phyloP scores from a whole-genome alignment of 306 rosid species.

The Vigna radiata region DNA sequence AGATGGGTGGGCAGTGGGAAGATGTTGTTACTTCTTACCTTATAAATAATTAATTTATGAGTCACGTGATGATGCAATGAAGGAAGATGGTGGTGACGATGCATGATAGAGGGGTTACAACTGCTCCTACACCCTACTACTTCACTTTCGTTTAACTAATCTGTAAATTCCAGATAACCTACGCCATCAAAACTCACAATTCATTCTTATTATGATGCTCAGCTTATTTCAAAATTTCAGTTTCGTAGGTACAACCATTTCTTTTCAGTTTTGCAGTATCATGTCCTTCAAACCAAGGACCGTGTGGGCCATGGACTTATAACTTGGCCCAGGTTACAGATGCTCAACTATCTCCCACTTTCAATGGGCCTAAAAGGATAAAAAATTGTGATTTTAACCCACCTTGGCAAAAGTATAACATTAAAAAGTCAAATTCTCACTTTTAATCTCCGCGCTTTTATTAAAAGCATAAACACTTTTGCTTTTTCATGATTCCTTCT shows the following conservation, averaged over 20 bases:
- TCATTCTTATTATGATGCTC: not conserved
- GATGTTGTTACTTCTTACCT: constrained; percentile 1
- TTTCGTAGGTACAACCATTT: not conserved
- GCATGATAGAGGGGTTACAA: constrained; percentile 31
- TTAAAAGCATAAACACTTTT: not conserved
- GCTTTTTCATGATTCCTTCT: not conserved
- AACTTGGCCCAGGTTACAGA: not conserved
- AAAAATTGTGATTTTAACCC: not conserved
- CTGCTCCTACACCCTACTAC: constrained; percentile 25
- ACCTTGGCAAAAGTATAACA: not conserved
- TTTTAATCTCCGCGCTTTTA: not conserved
- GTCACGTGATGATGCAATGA: constrained; percentile 24
- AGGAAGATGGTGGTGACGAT: constrained; percentile 15
- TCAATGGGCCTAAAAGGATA: not conserved
- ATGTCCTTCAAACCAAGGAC: not conserved
- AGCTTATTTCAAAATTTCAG: not conserved
- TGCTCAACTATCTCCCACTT: not conserved
- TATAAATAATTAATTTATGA: not conserved
- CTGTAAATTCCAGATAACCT: not conserved
- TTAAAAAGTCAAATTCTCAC: too few species aligned
- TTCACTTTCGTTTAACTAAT: not conserved
- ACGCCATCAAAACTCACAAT: too few species aligned
- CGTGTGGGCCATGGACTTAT: not conserved
- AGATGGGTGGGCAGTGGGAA: not conserved
- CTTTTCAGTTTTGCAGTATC: too few species aligned